These are phyloP conservation scores for Taiozyma sp. DNA, from an alignment of 1,139 yeast genomes.

Conservation along the genomic window DNA sequence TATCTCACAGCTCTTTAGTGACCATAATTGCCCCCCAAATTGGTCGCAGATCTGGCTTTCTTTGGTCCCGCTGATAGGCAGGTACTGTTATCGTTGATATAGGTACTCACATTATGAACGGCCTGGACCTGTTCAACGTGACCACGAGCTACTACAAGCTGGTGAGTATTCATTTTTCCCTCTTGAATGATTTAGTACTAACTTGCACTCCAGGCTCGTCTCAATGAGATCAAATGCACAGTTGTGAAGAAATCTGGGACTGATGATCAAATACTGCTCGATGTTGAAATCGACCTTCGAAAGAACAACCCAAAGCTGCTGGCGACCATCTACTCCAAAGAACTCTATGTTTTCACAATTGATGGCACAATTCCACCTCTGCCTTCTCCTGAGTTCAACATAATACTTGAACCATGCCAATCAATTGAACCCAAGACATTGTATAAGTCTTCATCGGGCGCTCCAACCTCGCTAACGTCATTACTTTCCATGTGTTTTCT, in stretches of 20 bases:
- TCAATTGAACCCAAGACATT: constrained; percentile 30
- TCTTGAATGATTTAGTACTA: constrained; percentile 1
- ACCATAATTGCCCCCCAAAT: neutral
- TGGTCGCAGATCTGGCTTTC: neutral
- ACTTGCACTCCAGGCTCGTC: constrained; percentile 10
- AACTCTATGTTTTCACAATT: constrained; percentile 53
- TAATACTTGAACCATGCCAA: constrained; percentile 32
- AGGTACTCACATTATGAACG: constrained; percentile 1
- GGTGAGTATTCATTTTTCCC: constrained; percentile 8
- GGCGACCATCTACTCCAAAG: constrained; percentile 54
- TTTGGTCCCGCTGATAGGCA: neutral
- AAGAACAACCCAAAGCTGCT: constrained; percentile 45
- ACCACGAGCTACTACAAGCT: constrained; percentile 20
- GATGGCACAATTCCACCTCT: constrained; percentile 29
- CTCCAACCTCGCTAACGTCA: constrained; percentile 14
- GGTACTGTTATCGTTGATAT: neutral
- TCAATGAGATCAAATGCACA: constrained; percentile 15
- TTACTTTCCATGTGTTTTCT: constrained; percentile 43
- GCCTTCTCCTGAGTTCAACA: constrained; percentile 25
- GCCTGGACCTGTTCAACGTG: constrained; percentile 14
- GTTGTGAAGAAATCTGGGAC: constrained; percentile 10
- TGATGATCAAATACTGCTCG: constrained; percentile 42
- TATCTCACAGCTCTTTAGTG: neutral
- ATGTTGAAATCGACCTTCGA: constrained; percentile 54
- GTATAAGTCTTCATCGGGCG: constrained; percentile 18